Conservation (phyloP, 2,329 filamentous ascomycete genomes). For the Fusarium fracticaudum region DNA sequence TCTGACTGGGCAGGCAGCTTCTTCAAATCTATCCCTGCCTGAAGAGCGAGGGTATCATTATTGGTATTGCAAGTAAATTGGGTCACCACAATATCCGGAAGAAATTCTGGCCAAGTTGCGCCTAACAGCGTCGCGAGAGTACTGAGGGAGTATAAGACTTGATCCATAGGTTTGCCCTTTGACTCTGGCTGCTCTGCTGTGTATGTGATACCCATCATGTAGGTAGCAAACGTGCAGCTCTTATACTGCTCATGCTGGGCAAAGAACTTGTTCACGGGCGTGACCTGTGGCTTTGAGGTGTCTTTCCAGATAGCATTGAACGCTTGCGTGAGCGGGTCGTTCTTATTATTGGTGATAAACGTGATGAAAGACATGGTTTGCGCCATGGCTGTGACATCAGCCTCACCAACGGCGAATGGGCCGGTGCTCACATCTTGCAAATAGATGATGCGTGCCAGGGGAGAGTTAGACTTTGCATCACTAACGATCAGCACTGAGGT, state of each 20-base stretch:
- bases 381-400: neutral
- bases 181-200: neutral
- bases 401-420: neutral
- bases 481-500: neutral
- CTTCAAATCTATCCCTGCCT: neutral
- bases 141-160: neutral
- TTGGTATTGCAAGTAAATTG: constrained; percentile 1
- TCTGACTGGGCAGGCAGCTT: neutral
- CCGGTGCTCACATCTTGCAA: neutral
- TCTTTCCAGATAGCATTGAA: neutral
- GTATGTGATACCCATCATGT: constrained; percentile 1
- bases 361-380: neutral
- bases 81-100: neutral
- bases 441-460: neutral
- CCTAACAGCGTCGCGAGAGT: neutral
- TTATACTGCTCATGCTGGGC: neutral
- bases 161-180: neutral
- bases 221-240: neutral
- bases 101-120: neutral
- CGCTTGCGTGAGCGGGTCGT: neutral
- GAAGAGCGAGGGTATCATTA: neutral
- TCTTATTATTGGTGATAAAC: neutral
- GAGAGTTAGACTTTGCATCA: neutral
- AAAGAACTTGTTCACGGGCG: neutral
- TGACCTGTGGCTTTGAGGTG: neutral